Evolutionary conservation across 441 rosid species (phyloP).

Genomic region (Gossypium schwendimanii): DNA sequence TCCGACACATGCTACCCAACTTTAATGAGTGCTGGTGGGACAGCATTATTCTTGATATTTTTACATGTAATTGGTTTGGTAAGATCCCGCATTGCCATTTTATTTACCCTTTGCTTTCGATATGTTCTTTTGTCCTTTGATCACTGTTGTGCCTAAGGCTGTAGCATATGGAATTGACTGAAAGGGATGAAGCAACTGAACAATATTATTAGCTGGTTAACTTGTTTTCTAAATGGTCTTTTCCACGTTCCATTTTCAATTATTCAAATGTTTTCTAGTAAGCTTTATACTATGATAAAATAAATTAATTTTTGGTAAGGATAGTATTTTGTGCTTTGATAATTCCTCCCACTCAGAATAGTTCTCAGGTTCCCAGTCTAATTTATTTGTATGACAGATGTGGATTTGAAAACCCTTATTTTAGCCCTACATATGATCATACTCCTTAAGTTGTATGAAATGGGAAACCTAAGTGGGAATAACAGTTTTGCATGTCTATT

Average conservation of each 20-base stretch:
- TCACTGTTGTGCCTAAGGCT: background rate
- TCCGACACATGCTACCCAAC: conserved; percentile 97
- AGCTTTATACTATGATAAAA: background rate
- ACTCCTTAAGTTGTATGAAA: background rate
- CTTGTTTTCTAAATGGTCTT: background rate
- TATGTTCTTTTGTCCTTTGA: background rate
- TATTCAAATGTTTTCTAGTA: background rate
- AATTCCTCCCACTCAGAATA: background rate
- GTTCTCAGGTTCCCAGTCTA: background rate
- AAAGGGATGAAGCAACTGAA: background rate
- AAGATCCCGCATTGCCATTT: conserved; percentile 27
- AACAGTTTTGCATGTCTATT: background rate
- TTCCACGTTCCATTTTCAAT: background rate
- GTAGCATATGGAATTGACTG: background rate
- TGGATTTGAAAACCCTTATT: background rate
- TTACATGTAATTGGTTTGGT: conserved; percentile 99
- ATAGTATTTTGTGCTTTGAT: background rate
- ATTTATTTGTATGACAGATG: background rate
- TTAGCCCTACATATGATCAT: background rate
- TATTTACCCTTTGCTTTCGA: background rate
- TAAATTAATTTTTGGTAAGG: background rate
- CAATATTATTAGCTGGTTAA: background rate
- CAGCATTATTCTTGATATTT: conserved; percentile 90
- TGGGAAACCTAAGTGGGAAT: no score
- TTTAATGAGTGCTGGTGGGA: conserved; percentile 99